These are phyloP conservation scores for Plectosphaerella sp. DNA, from an alignment of 2,329 filamentous ascomycete species.

Conservation along the genomic window DNA sequence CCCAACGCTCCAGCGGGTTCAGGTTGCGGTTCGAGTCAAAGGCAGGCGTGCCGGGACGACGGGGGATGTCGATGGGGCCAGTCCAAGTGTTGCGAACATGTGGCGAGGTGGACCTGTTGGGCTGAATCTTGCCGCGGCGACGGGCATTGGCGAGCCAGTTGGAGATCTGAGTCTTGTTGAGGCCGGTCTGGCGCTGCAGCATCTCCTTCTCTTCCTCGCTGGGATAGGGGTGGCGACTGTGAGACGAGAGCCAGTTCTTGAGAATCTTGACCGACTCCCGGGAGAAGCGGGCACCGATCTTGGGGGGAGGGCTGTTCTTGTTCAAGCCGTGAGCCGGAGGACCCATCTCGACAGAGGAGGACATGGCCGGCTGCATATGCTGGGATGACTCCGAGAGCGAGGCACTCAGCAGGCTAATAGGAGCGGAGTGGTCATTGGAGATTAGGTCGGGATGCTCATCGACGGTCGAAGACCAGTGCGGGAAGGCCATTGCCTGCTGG, in stretches of 20 bases:
- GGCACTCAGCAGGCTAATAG: constrained; percentile 10
- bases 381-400: constrained; percentile 2
- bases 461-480: constrained; percentile 37
- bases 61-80: constrained; percentile 70
- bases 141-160: constrained; percentile 93
- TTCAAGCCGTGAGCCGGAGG: constrained; percentile 7
- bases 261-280: constrained; percentile 74
- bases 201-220: constrained; percentile 82
- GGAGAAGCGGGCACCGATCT: constrained; percentile 73
- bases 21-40: constrained; percentile 37
- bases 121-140: constrained; percentile 72
- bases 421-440: constrained; percentile 26
- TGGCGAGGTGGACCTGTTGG: constrained; percentile 65
- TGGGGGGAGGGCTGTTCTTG: constrained; percentile 38
- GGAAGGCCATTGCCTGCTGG: constrained; percentile 24
- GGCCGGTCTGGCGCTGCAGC: constrained; percentile 71
- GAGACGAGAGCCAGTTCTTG: constrained; percentile 79
- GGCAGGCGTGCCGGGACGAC: constrained; percentile 50
- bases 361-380: neutral
- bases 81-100: constrained; percentile 56
- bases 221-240: constrained; percentile 80
- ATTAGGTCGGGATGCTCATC: constrained; percentile 36
- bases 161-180: constrained; percentile 78
- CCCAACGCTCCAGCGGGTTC: constrained; percentile 56
- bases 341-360: neutral